These are phyloP conservation scores for Elsinoe batatas DNA, from an alignment of 2,329 filamentous ascomycete species.

Conservation along the genomic window DNA sequence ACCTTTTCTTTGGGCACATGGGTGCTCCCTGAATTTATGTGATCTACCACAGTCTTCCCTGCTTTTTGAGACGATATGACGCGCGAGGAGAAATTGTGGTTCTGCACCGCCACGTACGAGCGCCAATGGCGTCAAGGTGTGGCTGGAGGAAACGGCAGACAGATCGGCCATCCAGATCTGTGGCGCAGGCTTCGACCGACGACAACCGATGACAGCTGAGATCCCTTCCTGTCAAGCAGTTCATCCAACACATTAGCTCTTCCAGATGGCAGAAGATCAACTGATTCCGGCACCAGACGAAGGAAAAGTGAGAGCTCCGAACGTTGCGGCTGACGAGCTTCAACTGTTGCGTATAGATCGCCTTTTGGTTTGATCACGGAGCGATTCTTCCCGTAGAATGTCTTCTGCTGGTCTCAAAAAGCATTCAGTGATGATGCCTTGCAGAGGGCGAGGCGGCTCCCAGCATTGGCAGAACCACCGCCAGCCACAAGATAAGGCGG, in stretches of 20 bases:
- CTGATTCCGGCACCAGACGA: not conserved
- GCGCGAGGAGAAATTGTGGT: slow-evolving; percentile 5
- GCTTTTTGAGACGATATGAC: slow-evolving; percentile 11
- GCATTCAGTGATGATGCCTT: no score
- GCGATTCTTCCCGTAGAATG: not conserved
- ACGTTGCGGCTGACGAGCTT: not conserved
- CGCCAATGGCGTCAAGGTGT: slow-evolving; percentile 15
- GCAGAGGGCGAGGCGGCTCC: not conserved
- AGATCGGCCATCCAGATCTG: not conserved
- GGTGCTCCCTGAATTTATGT: slow-evolving; percentile 3
- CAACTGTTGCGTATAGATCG: not conserved
- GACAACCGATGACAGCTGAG: not conserved
- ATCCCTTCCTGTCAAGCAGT: no score
- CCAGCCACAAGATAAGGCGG: not conserved
- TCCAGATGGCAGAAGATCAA: no score
- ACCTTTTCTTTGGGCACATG: not conserved
- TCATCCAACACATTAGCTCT: no score
- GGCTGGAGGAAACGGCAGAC: not conserved
- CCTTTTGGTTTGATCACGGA: not conserved
- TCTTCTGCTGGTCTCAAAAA: no score
- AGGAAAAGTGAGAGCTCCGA: not conserved
- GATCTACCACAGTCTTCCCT: slow-evolving; percentile 7
- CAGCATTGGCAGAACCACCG: not conserved
- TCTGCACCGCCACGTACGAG: not conserved
- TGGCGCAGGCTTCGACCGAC: not conserved